Evolutionary conservation across 1,284 basidiomycete genomes (phyloP), one percentile per base, ranked within the genome.

Genomic region (Lentinus polychrous): DNA sequence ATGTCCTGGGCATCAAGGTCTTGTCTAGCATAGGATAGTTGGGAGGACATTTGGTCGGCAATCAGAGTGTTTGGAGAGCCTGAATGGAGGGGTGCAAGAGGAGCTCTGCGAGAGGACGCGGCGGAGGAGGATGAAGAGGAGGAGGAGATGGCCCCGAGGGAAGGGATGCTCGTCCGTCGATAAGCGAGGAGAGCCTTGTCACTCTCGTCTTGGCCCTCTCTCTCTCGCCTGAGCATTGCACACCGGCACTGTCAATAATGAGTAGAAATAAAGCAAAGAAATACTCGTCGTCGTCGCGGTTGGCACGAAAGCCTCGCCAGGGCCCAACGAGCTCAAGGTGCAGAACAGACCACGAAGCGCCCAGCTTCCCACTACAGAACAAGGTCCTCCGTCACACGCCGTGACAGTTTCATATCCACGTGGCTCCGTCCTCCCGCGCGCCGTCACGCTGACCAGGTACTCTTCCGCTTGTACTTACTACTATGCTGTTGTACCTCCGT

Each of bases 41-140:
- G 39, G 24, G 57, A 40, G 38, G 61, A 55, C 56, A 62, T 62
- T 51, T 59, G 60, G 59, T 63, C 55, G 60, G 61, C 60, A 50
- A 51, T 40, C 43, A 51, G 44, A 12, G 49, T 48, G 40, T 36
- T 46, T 22, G 57, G 53, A 53, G 18, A 60, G 49, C 63, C 62
- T 18, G 60, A 58, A 49, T 62, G 59, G 38, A 66, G 55, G 11
- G 60, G 58, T 2, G 62, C 60, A 20, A 65, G 57, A 23, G 62
- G 62, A 22, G 61, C 52, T 43, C 64, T 56, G 41, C 57, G 60
- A 11, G 52, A 44, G 43, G 38, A 17, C 31, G 47, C 41, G 14
- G 43, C 12, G 27, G 27, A 44, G 43, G 23, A 49, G 42, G 49
- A 44, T 34, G 49, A 15, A 32, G 53, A 45, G 37, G 45, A 23